Conservation (phyloP, 2,329 filamentous ascomycete species). For the Phyllosticta citribraziliensis region DNA sequence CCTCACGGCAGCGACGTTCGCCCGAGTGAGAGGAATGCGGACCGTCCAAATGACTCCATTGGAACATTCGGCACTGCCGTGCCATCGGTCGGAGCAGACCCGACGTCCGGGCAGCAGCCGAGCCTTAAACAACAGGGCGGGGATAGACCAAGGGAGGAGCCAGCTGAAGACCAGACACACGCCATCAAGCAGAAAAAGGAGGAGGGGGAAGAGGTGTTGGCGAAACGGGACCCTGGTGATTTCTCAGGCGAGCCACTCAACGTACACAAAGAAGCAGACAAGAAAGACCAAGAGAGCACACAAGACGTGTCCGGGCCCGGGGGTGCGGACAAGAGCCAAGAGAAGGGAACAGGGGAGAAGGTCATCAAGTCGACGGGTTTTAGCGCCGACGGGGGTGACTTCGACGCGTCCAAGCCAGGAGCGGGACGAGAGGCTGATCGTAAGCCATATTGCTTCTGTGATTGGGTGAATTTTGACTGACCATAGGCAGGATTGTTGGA, state of each 20-base stretch:
- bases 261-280: constrained; percentile 15
- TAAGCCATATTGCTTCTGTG: constrained; percentile 23
- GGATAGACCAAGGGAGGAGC: constrained; percentile 21
- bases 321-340: constrained; percentile 16
- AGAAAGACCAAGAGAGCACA: constrained; percentile 8
- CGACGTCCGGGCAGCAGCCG: constrained; percentile 15
- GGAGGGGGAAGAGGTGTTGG: constrained; percentile 14
- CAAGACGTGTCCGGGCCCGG: constrained; percentile 10
- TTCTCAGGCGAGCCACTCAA: constrained; percentile 19
- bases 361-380: constrained; percentile 51
- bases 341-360: constrained; percentile 43
- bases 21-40: constrained; percentile 17
- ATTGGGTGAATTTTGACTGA: neutral
- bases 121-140: constrained; percentile 27
- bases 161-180: constrained; percentile 22
- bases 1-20: constrained; percentile 22
- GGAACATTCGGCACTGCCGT: constrained; percentile 14
- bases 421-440: constrained; percentile 59
- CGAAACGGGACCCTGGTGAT: constrained; percentile 17
- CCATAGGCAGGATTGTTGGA: constrained; percentile 42
- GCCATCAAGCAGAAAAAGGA: constrained; percentile 16
- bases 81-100: constrained; percentile 16
- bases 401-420: constrained; percentile 50
- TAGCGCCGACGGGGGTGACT: constrained; percentile 55
- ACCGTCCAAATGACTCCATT: neutral